A percentile compares a stretch with the other conserved stretches of the same genome.
phyloP scores from a whole-genome alignment of 192 early-diverging fungal genomes.

The Coemansia sp. region DNA sequence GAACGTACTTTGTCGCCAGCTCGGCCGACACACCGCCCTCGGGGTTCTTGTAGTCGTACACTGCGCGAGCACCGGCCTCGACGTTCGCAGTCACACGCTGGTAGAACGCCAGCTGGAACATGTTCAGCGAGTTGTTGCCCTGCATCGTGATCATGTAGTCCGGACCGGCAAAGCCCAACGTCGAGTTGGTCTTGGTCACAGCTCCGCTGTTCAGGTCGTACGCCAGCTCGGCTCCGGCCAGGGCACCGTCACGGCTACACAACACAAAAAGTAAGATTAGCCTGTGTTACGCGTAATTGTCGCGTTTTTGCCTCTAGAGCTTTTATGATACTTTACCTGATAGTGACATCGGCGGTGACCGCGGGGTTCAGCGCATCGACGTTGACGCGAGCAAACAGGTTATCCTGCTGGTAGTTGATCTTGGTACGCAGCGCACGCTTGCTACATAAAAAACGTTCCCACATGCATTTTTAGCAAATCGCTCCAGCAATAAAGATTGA shows the following conservation, averaged over 20 bases:
- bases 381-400: slow-evolving; percentile 81
- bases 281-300: neutral
- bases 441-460: slow-evolving; percentile 19
- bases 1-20: slow-evolving; percentile 89
- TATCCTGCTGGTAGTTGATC: slow-evolving; percentile 94
- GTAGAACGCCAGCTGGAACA: slow-evolving; percentile 93
- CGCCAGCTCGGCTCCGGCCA: slow-evolving; percentile 88
- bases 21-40: slow-evolving; percentile 78
- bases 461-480: neutral
- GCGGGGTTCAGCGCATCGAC: slow-evolving; percentile 95
- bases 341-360: slow-evolving; percentile 81
- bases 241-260: slow-evolving; percentile 80
- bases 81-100: slow-evolving; percentile 88
- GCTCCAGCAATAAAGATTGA: neutral
- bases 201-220: slow-evolving; percentile 91
- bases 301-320: neutral
- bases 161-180: slow-evolving; percentile 78
- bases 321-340: slow-evolving; percentile 40
- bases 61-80: slow-evolving; percentile 93
- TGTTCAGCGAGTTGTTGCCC: slow-evolving; percentile 84
- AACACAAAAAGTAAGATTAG: neutral
- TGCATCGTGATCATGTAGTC: slow-evolving; percentile 89
- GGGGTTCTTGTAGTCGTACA: slow-evolving; percentile 79
- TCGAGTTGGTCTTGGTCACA: slow-evolving; percentile 84
- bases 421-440: slow-evolving; percentile 56